phyloP scores from a whole-genome alignment of 129 eudicot genomes.

The Sambucus nigra region DNA sequence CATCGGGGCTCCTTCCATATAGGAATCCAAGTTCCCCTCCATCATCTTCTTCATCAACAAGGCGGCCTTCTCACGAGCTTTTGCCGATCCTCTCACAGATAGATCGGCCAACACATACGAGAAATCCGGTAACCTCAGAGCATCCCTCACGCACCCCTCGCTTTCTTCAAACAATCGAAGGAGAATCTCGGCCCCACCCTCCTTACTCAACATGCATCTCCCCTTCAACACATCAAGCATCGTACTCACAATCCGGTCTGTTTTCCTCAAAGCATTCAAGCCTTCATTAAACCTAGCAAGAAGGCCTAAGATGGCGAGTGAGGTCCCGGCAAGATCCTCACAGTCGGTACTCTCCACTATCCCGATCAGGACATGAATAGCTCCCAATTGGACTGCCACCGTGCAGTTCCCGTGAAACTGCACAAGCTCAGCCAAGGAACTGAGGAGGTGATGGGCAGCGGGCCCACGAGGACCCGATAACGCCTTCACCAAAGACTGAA shows the following conservation, averaged over 20 bases:
- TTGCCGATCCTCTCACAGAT: constrained; percentile 61
- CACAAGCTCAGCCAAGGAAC: constrained; percentile 60
- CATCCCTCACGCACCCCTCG: constrained; percentile 54
- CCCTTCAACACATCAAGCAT: constrained; percentile 53
- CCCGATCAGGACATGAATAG: constrained; percentile 32
- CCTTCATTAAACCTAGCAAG: constrained; percentile 74
- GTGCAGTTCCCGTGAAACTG: constrained; percentile 87
- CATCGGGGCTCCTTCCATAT: constrained; percentile 16
- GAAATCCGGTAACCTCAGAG: constrained; percentile 42
- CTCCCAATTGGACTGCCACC: constrained; percentile 57
- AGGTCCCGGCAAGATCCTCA: constrained; percentile 59
- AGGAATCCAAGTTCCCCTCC: constrained; percentile 29
- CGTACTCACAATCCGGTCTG: constrained; percentile 30
- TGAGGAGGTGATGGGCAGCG: constrained; percentile 60
- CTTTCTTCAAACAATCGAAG: constrained; percentile 61
- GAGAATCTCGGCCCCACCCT: constrained; percentile 54
- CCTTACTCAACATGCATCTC: constrained; percentile 56
- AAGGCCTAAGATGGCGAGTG: constrained; percentile 45
- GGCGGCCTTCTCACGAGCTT: constrained; percentile 57
- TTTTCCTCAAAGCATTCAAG: constrained; percentile 38
- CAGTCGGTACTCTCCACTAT: constrained; percentile 34
- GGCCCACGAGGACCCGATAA: constrained; percentile 30
- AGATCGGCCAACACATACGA: constrained; percentile 53
- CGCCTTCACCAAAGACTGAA: constrained; percentile 44
- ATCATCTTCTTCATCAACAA: constrained; percentile 52